Conservation (phyloP, 441 rosid genomes). For the Corymbia citriodora region DNA sequence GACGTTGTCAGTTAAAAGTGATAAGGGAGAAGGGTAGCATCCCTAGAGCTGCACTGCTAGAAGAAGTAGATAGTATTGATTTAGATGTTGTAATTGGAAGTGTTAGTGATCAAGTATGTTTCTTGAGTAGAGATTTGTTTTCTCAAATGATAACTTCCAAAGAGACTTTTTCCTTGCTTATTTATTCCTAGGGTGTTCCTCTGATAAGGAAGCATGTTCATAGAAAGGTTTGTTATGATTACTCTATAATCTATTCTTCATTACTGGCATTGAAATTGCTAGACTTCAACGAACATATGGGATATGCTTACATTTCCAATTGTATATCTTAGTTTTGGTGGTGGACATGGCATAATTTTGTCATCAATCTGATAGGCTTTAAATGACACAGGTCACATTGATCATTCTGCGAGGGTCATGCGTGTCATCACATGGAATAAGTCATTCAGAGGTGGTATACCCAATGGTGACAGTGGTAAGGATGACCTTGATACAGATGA, state of each 20-base stretch:
- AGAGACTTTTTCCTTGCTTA: not conserved
- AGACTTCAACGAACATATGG: not conserved
- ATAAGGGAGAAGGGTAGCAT: not conserved
- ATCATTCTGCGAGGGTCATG: slow-evolving; percentile 69
- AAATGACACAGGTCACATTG: slow-evolving; percentile 37
- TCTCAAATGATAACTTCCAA: not conserved
- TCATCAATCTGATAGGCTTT: not conserved
- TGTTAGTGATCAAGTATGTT: not conserved
- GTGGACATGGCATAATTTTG: not conserved
- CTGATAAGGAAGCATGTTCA: not conserved
- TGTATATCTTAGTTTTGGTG: not conserved
- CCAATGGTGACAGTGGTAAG: slow-evolving; percentile 41
- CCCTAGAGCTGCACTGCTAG: not conserved
- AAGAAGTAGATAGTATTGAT: not conserved
- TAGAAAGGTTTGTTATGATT: not conserved
- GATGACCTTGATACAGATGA: slow-evolving; percentile 50
- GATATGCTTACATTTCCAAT: not conserved
- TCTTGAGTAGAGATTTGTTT: not conserved
- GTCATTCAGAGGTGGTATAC: slow-evolving; percentile 36
- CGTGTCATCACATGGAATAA: slow-evolving; percentile 68
- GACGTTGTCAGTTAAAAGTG: not conserved
- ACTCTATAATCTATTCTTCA: not conserved
- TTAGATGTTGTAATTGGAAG: not conserved
- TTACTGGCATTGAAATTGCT: not conserved
- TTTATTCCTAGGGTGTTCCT: not conserved